Conservation (phyloP, 345 rosid genomes). For the Limnanthes douglasii region DNA sequence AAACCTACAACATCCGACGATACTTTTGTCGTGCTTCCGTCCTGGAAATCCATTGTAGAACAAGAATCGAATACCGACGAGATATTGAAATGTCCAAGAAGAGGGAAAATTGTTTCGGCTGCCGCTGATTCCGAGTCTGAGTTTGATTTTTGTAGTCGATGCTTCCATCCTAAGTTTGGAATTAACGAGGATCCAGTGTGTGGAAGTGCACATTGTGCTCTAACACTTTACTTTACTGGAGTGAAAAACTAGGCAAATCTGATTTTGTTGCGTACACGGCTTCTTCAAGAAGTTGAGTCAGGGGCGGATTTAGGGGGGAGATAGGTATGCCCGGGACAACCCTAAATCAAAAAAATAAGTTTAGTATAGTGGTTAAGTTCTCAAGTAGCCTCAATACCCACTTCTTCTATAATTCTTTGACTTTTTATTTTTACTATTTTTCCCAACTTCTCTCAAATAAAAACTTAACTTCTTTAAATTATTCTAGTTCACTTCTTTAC, state of each 20-base stretch:
- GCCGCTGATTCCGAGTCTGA: constrained; percentile 35
- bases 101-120: constrained; percentile 45
- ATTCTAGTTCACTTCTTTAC: no score
- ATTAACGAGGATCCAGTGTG: constrained; percentile 72
- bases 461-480: no score
- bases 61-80: constrained; percentile 35
- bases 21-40: constrained; percentile 49
- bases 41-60: constrained; percentile 35
- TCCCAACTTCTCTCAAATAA: no score
- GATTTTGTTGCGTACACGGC: constrained; percentile 48
- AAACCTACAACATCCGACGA: constrained; percentile 16
- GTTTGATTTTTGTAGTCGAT: constrained; percentile 56
- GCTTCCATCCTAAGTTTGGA: constrained; percentile 53
- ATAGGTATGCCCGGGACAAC: no score
- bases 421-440: no score
- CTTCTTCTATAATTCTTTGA: no score
- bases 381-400: no score
- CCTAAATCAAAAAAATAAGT: no score
- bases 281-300: no score
- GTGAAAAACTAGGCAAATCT: constrained; percentile 41
- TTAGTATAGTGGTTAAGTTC: no score
- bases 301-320: no score
- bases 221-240: constrained; percentile 55
- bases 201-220: constrained; percentile 70
- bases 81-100: constrained; percentile 33